phyloP scores from a whole-genome alignment of 1,139 yeast species.

The Hemisphaericaspora xylanilytica region DNA sequence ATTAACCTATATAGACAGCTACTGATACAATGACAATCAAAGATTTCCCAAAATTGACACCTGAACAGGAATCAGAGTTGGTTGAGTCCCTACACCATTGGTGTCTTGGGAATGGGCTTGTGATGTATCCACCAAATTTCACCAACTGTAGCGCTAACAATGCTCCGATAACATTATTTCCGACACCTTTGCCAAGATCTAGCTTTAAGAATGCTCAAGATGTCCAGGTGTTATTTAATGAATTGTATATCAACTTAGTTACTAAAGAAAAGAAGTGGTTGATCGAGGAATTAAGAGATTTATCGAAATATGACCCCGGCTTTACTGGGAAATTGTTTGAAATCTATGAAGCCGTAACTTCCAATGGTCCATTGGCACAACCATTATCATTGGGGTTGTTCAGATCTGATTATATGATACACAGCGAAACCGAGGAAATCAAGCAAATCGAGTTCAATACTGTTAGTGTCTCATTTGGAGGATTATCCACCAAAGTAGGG shows the following conservation, averaged over 20 bases:
- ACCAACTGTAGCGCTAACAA: constrained; percentile 46
- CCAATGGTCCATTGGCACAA: constrained; percentile 54
- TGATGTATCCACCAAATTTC: constrained; percentile 69
- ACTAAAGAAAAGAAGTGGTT: constrained; percentile 58
- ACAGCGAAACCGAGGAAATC: constrained; percentile 45
- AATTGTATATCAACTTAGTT: constrained; percentile 68
- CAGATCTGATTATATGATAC: constrained; percentile 87
- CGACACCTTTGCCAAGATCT: constrained; percentile 77
- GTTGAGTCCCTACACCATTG: constrained; percentile 62
- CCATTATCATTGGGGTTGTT: constrained; percentile 78
- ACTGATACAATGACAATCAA: constrained; percentile 19
- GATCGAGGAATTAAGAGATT: constrained; percentile 48
- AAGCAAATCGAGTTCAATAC: constrained; percentile 97
- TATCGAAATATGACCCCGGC: constrained; percentile 61
- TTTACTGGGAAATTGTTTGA: constrained; percentile 81
- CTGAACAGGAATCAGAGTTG: constrained; percentile 25
- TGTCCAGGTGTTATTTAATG: constrained; percentile 71
- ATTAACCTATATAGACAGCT: neutral
- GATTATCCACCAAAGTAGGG: constrained; percentile 78
- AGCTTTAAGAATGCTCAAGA: constrained; percentile 65
- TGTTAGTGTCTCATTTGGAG: constrained; percentile 93
- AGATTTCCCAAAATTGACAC: constrained; percentile 32
- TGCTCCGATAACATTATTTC: constrained; percentile 88
- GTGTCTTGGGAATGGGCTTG: constrained; percentile 74
- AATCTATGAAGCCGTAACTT: constrained; percentile 42